These are phyloP conservation scores for Albugo laibachii DNA, from an alignment of 352 stramenopile species.

Conservation along the genomic window DNA sequence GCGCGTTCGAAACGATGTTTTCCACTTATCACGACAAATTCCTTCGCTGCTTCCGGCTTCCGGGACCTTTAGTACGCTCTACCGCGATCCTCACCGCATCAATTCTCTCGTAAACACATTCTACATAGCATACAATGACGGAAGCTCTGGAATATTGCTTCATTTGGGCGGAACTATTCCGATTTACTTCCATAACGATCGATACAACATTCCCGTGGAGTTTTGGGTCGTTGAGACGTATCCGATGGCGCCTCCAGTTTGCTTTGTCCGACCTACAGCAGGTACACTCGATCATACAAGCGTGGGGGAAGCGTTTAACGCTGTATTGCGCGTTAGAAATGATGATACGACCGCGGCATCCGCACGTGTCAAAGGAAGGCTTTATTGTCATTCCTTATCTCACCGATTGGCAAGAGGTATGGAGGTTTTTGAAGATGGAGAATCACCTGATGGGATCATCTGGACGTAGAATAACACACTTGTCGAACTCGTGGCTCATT, in stretches of 20 bases:
- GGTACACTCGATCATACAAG: constrained; percentile 10
- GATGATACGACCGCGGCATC: constrained; percentile 72
- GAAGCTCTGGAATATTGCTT: constrained; percentile 63
- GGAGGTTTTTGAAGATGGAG: background rate
- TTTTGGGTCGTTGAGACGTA: constrained; percentile 79
- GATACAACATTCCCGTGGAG: constrained; percentile 84
- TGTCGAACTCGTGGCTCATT: constrained; percentile 66
- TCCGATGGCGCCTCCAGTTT: constrained; percentile 56
- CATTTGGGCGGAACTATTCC: constrained; percentile 79
- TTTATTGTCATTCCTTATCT: constrained; percentile 79
- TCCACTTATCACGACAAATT: constrained; percentile 72
- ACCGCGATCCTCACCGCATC: too few species aligned
- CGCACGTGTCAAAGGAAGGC: constrained; percentile 70
- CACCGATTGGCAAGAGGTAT: constrained; percentile 42
- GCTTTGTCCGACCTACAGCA: constrained; percentile 68
- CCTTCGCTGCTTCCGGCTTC: constrained; percentile 69
- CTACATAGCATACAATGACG: constrained; percentile 58
- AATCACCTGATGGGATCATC: background rate
- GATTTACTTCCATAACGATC: constrained; percentile 76
- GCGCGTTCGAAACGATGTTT: constrained; percentile 62
- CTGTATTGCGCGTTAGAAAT: constrained; percentile 21
- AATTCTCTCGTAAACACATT: background rate
- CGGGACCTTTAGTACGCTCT: constrained; percentile 43
- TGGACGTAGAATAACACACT: constrained; percentile 45
- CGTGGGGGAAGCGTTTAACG: background rate